These are phyloP conservation scores for Didymella arachidicola DNA, from an alignment of 2,329 filamentous ascomycete species.

Conservation along the genomic window DNA sequence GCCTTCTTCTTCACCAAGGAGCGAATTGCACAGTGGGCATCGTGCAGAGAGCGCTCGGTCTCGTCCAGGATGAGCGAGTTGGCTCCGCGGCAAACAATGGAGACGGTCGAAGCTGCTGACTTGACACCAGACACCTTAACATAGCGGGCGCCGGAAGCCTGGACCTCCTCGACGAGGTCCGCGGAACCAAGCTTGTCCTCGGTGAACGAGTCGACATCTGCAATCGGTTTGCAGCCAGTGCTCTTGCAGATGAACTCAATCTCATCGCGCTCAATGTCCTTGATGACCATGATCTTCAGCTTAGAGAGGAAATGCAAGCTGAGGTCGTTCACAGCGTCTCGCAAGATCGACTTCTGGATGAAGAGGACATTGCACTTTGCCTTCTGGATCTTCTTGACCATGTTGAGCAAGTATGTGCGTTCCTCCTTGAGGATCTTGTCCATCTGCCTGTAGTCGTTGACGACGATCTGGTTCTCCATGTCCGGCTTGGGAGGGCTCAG, in stretches of 20 bases:
- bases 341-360: constrained; percentile 97
- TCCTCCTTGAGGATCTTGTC: constrained; percentile 99
- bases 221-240: constrained; percentile 97
- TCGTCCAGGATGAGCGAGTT: constrained; percentile 95
- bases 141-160: constrained; percentile 86
- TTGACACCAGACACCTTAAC: constrained; percentile 95
- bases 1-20: constrained; percentile 99
- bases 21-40: constrained; percentile 95
- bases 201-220: constrained; percentile 97
- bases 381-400: constrained; percentile 99
- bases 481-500: constrained; percentile 97
- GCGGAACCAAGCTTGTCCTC: constrained; percentile 97
- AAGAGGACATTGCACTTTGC: constrained; percentile 98
- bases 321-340: constrained; percentile 96
- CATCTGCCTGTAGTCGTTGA: constrained; percentile 99
- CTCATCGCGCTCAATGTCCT: constrained; percentile 98
- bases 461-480: constrained; percentile 99
- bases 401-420: constrained; percentile 94
- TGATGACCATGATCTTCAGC: constrained; percentile 92
- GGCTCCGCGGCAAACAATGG: constrained; percentile 91
- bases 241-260: constrained; percentile 99
- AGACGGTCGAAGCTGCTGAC: constrained; percentile 83
- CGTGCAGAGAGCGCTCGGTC: constrained; percentile 94
- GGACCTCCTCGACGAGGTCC: constrained; percentile 91
- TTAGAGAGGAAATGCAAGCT: constrained; percentile 97